Evolutionary conservation across 306 rosid species (phyloP).

Genomic region (Calophaca sinica): DNA sequence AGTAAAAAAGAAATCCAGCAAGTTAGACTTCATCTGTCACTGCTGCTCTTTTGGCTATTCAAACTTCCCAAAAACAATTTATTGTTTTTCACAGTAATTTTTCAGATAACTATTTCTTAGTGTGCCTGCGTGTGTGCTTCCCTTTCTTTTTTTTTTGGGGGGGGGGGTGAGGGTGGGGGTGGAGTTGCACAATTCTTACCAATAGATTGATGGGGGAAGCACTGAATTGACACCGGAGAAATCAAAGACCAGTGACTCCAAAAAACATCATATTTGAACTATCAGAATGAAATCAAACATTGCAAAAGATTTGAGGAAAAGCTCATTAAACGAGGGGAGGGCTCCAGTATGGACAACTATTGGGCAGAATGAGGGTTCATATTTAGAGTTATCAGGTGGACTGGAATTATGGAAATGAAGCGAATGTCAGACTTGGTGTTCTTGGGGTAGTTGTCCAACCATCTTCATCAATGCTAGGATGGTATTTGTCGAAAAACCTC

Average conservation of each 20-base stretch:
- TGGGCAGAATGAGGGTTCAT: not conserved
- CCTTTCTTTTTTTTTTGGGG: not conserved
- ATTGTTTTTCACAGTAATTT: not conserved
- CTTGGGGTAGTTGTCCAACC: not conserved
- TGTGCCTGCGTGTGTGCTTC: not conserved
- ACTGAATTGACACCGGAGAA: not conserved
- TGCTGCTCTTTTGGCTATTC: not conserved
- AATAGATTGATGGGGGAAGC: slow-evolving; percentile 14
- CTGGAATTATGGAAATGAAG: not conserved
- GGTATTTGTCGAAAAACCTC: not conserved
- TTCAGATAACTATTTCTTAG: not conserved
- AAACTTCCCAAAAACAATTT: slow-evolving; percentile 32
- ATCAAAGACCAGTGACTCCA: slow-evolving; percentile 3
- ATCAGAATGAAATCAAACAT: slow-evolving; percentile 4
- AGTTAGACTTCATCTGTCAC: not conserved
- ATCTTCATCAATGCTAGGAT: slow-evolving; percentile 8
- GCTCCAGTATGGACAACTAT: not conserved
- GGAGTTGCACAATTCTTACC: slow-evolving; percentile 10
- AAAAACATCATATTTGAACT: slow-evolving; percentile 1
- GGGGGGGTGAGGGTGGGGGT: not conserved
- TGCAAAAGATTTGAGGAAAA: slow-evolving; percentile 1
- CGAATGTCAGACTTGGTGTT: slow-evolving; percentile 2
- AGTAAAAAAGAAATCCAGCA: not conserved
- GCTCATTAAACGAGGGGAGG: slow-evolving; percentile 12
- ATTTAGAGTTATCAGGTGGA: slow-evolving; percentile 7